These are phyloP conservation scores for Sugiyamaella paludigena DNA, from an alignment of 1,139 yeast species.

Conservation along the genomic window DNA sequence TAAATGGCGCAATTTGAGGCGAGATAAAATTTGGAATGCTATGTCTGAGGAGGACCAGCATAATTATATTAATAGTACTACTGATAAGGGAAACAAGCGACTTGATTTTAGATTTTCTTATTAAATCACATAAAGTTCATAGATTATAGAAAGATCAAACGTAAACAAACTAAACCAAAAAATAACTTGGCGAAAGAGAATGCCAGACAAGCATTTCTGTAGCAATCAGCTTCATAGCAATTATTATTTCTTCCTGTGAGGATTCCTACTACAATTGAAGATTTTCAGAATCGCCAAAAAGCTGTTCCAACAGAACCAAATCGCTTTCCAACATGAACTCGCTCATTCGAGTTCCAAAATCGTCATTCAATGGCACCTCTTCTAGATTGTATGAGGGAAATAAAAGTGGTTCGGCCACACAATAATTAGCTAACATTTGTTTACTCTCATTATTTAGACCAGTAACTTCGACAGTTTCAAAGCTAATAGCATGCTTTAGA, in stretches of 20 bases:
- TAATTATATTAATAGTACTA: slow-evolving; percentile 44
- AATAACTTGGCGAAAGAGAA: too few species aligned
- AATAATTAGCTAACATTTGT: too few species aligned
- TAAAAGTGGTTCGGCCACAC: too few species aligned
- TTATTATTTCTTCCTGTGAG: too few species aligned
- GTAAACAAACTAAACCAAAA: too few species aligned
- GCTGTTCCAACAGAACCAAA: slow-evolving; percentile 32
- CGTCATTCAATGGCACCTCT: not conserved
- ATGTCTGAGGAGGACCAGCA: slow-evolving; percentile 49
- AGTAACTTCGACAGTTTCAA: not conserved
- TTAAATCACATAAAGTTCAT: not conserved
- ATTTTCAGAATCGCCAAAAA: not conserved
- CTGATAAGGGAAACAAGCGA: slow-evolving; percentile 54
- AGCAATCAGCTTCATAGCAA: too few species aligned
- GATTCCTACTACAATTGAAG: too few species aligned
- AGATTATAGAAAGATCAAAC: too few species aligned
- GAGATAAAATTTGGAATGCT: slow-evolving; percentile 47
- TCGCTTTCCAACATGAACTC: slow-evolving; percentile 10
- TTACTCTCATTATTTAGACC: not conserved
- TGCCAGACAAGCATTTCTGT: too few species aligned
- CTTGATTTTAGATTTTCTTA: slow-evolving; percentile 49
- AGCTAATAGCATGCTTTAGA: slow-evolving; percentile 4
- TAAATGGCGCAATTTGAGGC: slow-evolving; percentile 45
- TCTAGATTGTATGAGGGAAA: not conserved
- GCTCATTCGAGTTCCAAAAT: slow-evolving; percentile 1